Conservation (phyloP, 306 rosid genomes). For the Rubus parviflorus region DNA sequence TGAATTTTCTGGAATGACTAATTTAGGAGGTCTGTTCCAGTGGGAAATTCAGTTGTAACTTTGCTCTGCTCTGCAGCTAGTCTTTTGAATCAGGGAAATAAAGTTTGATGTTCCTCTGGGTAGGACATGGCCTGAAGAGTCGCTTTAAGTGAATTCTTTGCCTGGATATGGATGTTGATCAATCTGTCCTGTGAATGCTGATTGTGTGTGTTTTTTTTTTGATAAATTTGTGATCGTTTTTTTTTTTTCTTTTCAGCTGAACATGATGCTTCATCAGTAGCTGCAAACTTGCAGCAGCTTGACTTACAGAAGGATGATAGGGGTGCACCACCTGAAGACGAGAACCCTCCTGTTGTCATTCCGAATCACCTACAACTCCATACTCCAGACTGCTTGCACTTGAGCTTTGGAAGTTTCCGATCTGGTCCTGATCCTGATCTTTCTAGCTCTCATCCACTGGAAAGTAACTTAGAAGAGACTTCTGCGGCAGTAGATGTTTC, state of each 20-base stretch:
- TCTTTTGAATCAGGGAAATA: not conserved
- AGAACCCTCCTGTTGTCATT: slow-evolving; percentile 74
- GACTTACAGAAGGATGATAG: slow-evolving; percentile 62
- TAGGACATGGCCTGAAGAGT: not conserved
- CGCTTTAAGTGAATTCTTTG: not conserved
- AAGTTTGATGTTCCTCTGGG: not conserved
- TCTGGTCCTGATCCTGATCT: slow-evolving; percentile 45
- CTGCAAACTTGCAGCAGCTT: slow-evolving; percentile 75
- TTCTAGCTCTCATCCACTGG: slow-evolving; percentile 51
- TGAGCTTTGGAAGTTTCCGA: slow-evolving; percentile 99
- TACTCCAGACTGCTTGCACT: slow-evolving; percentile 83
- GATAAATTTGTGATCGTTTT: not conserved
- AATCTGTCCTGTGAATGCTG: not conserved
- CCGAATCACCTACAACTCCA: slow-evolving; percentile 93
- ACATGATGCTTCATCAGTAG: slow-evolving; percentile 61
- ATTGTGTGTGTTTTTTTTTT: not conserved
- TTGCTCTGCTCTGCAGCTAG: not conserved
- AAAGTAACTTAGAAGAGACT: slow-evolving; percentile 68
- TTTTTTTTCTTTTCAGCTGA: slow-evolving; percentile 46
- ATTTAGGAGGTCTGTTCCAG: not conserved
- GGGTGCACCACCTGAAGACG: slow-evolving; percentile 64
- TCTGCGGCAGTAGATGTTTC: slow-evolving; percentile 65
- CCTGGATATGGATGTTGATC: not conserved
- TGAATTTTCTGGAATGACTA: not conserved
- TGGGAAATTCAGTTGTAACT: not conserved